These are phyloP conservation scores for Mortierella polycephala DNA, from an alignment of 371 early-diverging fungal species.

Conservation along the genomic window DNA sequence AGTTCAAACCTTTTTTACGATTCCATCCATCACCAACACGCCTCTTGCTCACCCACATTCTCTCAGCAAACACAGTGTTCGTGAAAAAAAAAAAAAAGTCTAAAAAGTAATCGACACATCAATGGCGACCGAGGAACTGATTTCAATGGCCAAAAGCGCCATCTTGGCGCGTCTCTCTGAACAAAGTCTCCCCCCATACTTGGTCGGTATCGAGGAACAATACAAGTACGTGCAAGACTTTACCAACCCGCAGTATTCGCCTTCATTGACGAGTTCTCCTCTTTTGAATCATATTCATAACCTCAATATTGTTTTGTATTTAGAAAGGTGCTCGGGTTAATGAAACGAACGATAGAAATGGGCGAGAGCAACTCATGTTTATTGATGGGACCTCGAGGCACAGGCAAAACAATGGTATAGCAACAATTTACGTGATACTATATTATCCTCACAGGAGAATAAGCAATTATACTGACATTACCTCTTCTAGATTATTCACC, in stretches of 20 bases:
- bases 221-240: constrained; percentile 56
- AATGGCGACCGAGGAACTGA: constrained; percentile 16
- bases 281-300: constrained; percentile 4
- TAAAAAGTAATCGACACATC: background rate
- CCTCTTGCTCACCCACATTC: too few relatives aligned
- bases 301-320: background rate
- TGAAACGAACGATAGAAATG: constrained; percentile 67
- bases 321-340: constrained; percentile 59
- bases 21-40: too few relatives aligned
- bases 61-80: background rate
- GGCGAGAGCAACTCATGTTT: constrained; percentile 86
- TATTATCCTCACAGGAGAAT: background rate
- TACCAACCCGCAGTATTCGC: too few relatives aligned
- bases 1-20: too few relatives aligned
- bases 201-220: constrained; percentile 71
- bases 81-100: background rate
- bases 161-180: constrained; percentile 62
- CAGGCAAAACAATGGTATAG: constrained; percentile 71
- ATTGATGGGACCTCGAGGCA: constrained; percentile 78
- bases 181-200: constrained; percentile 50
- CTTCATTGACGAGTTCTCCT: background rate
- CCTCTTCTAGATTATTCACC: constrained; percentile 22
- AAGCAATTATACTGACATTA: background rate
- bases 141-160: constrained; percentile 28
- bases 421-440: background rate